Evolutionary conservation across 352 stramenopile species (phyloP), one percentile per base, ranked within the genome.

Genomic region (Thalassiosira sp.): DNA sequence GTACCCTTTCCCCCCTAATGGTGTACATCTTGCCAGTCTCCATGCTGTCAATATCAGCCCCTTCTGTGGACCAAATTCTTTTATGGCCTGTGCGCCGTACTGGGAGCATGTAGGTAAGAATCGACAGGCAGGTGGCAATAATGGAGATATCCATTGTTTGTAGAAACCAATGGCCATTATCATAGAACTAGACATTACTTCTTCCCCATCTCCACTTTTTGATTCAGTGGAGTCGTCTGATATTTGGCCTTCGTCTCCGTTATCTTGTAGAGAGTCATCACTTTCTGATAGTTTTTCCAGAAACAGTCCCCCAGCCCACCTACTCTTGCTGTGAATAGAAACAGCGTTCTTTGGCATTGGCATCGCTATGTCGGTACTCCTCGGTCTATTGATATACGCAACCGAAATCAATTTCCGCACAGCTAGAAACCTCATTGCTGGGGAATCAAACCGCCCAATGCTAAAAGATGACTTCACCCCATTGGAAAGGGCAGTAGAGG

Each of bases 61-160:
- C 60, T 93, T 94, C 10, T 51, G 54, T 5, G 90, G 82, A 24
- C 90, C 90, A 76, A 90, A 95, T 61, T 92, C 81, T 71, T 94
- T 48, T 48, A 95, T 94, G 5, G 86, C 88, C 52, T 94, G 87
- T 0, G 94, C 87, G 11, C 87, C 89, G 60, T 95, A 95, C 70
- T 91, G 86, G 56, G 79, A 91, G 72, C 90, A 95, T 6, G 90
- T 95, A 25, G 90, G 90, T 37, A 94, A 72, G 61, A 95, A 95
- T 25, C 90, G 78, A 79, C 90, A 95, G 25, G 90, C 89, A 11
- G 89, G 90, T 46, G 90, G 90, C 16, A 95, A 76, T n/a, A 95
- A 67, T 16, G 90, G 90, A 27, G 85, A 93, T 52, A 95, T 91
- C 53, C 81, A 90, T 60, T 81, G 66, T 57, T 91, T 92, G 61